These are phyloP conservation scores for Thelephora aurantiotincta DNA, from an alignment of 768 basidiomycete genomes.

Conservation along the genomic window DNA sequence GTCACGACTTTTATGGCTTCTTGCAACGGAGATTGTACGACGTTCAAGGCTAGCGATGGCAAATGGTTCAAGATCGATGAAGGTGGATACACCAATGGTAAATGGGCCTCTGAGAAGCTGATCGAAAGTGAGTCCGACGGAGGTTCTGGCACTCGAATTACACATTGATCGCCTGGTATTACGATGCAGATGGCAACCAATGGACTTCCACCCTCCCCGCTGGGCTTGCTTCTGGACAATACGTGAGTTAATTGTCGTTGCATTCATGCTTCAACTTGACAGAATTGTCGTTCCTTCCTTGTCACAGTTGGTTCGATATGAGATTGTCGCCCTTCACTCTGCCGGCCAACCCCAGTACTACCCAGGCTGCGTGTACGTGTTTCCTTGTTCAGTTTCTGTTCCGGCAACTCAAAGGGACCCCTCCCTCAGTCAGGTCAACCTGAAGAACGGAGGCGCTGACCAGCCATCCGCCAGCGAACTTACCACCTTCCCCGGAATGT, in stretches of 20 bases:
- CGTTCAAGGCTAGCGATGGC: slow-evolving; percentile 20
- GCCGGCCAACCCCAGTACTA: slow-evolving; percentile 27
- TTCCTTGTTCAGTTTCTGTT: neutral
- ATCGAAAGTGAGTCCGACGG: slow-evolving; percentile 22
- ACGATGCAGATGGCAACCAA: slow-evolving; percentile 17
- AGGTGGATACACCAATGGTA: slow-evolving; percentile 25
- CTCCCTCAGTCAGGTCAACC: slow-evolving; percentile 12
- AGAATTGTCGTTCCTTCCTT: neutral
- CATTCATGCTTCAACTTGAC: neutral
- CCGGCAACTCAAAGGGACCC: neutral
- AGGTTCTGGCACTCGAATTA: neutral
- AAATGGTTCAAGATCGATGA: slow-evolving; percentile 38
- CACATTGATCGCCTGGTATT: neutral
- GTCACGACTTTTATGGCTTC: slow-evolving; percentile 39
- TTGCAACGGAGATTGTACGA: slow-evolving; percentile 28
- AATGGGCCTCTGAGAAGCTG: slow-evolving; percentile 30
- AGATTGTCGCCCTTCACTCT: slow-evolving; percentile 35
- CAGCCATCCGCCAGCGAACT: slow-evolving; percentile 11
- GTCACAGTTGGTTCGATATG: slow-evolving; percentile 29
- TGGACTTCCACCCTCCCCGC: slow-evolving; percentile 32
- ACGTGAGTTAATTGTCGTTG: slow-evolving; percentile 21
- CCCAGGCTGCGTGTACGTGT: slow-evolving; percentile 33
- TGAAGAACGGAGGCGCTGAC: slow-evolving; percentile 14
- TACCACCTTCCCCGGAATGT: slow-evolving; percentile 15
- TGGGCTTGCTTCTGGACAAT: slow-evolving; percentile 30